phyloP scores from a whole-genome alignment of 2,329 filamentous ascomycete genomes.

The Phyllosticta capitalensis region DNA sequence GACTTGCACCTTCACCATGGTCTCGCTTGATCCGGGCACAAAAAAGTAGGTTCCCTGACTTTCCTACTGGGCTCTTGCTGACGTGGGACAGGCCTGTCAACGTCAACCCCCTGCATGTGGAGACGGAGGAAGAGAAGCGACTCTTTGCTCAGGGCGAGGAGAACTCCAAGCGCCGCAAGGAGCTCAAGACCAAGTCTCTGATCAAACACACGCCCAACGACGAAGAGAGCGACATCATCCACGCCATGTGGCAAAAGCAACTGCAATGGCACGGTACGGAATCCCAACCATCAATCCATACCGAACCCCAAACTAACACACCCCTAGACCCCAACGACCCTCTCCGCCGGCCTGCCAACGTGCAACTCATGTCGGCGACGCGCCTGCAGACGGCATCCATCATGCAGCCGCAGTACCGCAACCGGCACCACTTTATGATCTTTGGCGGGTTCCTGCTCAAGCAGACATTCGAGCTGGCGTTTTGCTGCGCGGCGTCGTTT shows the following conservation, averaged over 20 bases:
- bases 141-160: constrained; percentile 55
- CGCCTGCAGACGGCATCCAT: constrained; percentile 57
- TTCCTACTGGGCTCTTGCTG: constrained; percentile 1
- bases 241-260: constrained; percentile 63
- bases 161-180: constrained; percentile 59
- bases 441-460: constrained; percentile 68
- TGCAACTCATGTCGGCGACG: constrained; percentile 53
- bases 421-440: constrained; percentile 67
- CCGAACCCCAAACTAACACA: not conserved
- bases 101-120: constrained; percentile 51
- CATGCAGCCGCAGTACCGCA: constrained; percentile 66
- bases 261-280: constrained; percentile 49
- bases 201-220: constrained; percentile 60
- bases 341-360: constrained; percentile 46
- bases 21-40: constrained; percentile 58
- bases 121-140: constrained; percentile 55
- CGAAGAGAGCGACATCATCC: constrained; percentile 61
- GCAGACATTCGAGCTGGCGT: constrained; percentile 66
- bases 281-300: not conserved
- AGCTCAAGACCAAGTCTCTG: constrained; percentile 49
- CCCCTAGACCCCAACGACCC: constrained; percentile 44
- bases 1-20: constrained; percentile 71
- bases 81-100: constrained; percentile 42
- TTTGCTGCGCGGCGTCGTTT: constrained; percentile 64
- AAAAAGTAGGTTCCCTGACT: constrained; percentile 40